A percentile compares a stretch with the other conserved stretches of the same genome.
Conservation (phyloP, 139 green algal species). For the Coelastrella sp. region DNA sequence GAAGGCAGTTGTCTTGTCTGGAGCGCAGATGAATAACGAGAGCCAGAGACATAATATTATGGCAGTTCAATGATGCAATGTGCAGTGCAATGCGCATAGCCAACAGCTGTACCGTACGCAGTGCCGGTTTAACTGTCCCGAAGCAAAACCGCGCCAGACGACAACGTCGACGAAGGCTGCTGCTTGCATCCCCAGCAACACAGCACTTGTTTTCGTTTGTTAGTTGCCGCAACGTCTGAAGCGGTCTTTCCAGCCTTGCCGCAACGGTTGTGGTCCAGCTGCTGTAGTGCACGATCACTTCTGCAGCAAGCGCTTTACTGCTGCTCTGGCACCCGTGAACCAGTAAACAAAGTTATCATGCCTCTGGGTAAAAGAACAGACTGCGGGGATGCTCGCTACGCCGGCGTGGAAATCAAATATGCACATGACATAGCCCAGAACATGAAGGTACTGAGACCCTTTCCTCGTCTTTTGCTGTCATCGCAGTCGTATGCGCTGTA, state of each 20-base stretch:
- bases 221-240: too few species aligned
- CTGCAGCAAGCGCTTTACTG: neutral
- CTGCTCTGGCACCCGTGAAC: neutral
- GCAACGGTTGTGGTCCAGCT: neutral
- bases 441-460: conserved; percentile 66
- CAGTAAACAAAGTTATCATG: conserved; percentile 67
- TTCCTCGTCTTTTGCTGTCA: neutral
- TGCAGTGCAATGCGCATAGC: neutral
- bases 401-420: conserved; percentile 81
- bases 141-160: neutral
- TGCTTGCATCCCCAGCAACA: neutral
- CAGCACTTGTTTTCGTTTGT: neutral
- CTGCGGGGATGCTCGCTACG: conserved; percentile 88
- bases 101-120: neutral
- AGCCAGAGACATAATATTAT: too few species aligned
- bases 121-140: neutral
- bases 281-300: neutral
- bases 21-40: too few species aligned
- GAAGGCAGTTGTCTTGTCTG: neutral
- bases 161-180: neutral
- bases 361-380: conserved; percentile 90
- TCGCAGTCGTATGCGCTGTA: neutral
- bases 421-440: conserved; percentile 63
- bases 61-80: too few species aligned
- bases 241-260: too few species aligned